Evolutionary conservation across 345 rosid genomes (phyloP).

Genomic region (Salix exigua): DNA sequence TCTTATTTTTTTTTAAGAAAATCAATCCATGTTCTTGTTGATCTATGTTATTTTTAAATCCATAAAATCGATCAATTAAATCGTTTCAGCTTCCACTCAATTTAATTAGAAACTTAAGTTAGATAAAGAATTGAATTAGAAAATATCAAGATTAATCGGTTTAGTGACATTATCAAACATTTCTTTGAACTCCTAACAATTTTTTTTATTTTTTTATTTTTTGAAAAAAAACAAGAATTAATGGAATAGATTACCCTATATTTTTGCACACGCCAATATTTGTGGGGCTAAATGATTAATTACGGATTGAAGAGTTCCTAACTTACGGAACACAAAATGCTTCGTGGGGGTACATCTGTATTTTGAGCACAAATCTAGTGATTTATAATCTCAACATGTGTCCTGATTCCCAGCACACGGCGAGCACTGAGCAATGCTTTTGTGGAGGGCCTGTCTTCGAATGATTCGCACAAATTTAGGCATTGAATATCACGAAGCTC

Average conservation of each 20-base stretch:
- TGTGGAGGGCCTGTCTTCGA: background rate
- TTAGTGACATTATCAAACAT: no score
- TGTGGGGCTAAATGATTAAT: background rate
- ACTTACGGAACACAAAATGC: background rate
- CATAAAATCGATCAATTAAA: accelerated
- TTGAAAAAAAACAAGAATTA: no score
- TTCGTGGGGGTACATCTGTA: background rate
- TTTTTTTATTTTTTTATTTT: no score
- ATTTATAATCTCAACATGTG: background rate
- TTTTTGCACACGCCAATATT: background rate
- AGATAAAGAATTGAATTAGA: no score
- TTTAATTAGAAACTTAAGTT: no score
- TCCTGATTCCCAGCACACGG: background rate
- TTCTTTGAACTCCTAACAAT: no score
- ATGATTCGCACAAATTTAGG: background rate
- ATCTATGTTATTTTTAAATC: no score
- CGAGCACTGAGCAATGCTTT: no score
- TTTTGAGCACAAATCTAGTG: background rate
- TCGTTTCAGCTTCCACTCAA: accelerated
- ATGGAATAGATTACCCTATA: background rate
- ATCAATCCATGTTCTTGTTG: no score
- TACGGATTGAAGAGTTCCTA: background rate
- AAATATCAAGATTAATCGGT: no score
- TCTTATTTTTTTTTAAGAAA: no score
- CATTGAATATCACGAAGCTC: background rate